Evolutionary conservation across 2,329 filamentous ascomycete species (phyloP).

Genomic region (Teratosphaeria destructans): DNA sequence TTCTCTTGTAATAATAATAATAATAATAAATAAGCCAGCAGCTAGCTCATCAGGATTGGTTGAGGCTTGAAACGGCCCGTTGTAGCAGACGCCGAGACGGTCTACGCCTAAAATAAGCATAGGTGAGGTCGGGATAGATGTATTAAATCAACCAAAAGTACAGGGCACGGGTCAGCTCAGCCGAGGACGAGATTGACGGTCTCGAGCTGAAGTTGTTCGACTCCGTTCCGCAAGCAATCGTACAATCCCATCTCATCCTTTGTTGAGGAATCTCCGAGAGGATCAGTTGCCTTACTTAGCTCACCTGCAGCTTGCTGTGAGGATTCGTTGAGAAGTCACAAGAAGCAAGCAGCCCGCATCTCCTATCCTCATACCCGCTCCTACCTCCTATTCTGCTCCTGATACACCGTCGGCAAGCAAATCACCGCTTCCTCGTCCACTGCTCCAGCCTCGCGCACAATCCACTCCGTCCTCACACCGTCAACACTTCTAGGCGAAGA

Average conservation of each 20-base stretch:
- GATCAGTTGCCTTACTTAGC: not conserved
- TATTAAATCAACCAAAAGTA: not conserved
- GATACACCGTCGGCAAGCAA: not conserved
- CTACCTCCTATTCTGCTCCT: not conserved
- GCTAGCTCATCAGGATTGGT: not conserved
- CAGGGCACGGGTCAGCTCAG: not conserved
- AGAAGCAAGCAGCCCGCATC: not conserved
- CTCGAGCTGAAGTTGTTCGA: not conserved
- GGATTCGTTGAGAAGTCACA: not conserved
- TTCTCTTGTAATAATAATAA: not conserved
- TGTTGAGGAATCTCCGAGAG: not conserved
- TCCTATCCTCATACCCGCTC: not conserved
- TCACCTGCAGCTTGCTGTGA: not conserved
- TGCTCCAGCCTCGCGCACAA: constrained; percentile 14
- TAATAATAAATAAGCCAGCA: not conserved
- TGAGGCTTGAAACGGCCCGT: not conserved
- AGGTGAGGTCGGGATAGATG: not conserved
- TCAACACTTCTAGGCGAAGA: constrained; percentile 52
- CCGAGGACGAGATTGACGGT: not conserved
- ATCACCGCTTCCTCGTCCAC: constrained; percentile 13
- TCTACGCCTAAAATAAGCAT: not conserved
- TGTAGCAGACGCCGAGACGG: not conserved
- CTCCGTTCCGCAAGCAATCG: not conserved
- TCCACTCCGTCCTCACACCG: not conserved
- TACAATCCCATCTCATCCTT: not conserved